These are phyloP conservation scores for Fomitopsis palustris DNA, from an alignment of 1,284 basidiomycete species.

Conservation along the genomic window DNA sequence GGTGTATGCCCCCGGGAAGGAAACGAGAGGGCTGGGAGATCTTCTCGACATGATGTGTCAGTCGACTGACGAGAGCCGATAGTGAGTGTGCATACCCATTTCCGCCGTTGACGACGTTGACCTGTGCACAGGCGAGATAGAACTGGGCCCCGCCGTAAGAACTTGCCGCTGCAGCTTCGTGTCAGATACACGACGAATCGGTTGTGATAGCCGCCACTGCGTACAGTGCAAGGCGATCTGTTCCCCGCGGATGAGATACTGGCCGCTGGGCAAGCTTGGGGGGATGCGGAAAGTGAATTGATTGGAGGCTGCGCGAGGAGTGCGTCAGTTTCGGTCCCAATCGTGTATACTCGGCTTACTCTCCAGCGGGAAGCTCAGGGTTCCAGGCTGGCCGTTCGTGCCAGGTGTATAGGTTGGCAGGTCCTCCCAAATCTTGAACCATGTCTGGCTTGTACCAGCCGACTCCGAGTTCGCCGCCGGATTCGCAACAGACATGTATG, in stretches of 20 bases:
- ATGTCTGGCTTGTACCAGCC: constrained; percentile 39
- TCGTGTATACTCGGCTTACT: constrained; percentile 24
- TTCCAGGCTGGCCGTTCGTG: constrained; percentile 18
- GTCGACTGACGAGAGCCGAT: no score
- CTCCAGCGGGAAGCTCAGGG: constrained; percentile 34
- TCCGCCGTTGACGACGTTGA: constrained; percentile 35
- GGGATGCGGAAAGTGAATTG: constrained; percentile 42
- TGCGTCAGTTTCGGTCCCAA: background rate
- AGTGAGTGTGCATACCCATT: constrained; percentile 17
- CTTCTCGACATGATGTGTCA: constrained; percentile 2
- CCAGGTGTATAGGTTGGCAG: constrained; percentile 31
- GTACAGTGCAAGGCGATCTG: constrained; percentile 56
- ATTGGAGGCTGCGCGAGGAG: background rate
- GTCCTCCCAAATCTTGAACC: constrained; percentile 49
- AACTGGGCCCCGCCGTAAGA: constrained; percentile 29
- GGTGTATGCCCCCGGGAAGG: constrained; percentile 36
- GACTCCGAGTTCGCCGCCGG: constrained; percentile 38
- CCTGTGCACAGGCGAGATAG: constrained; percentile 26
- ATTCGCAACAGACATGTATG: constrained; percentile 40
- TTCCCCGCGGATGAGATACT: constrained; percentile 47
- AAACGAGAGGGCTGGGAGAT: constrained; percentile 29
- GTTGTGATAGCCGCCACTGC: no score
- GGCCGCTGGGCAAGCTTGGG: constrained; percentile 38
- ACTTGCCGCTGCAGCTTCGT: constrained; percentile 28
- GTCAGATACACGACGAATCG: no score